Evolutionary conservation across 352 stramenopile genomes (phyloP).

Genomic region (Phytophthora sojae): DNA sequence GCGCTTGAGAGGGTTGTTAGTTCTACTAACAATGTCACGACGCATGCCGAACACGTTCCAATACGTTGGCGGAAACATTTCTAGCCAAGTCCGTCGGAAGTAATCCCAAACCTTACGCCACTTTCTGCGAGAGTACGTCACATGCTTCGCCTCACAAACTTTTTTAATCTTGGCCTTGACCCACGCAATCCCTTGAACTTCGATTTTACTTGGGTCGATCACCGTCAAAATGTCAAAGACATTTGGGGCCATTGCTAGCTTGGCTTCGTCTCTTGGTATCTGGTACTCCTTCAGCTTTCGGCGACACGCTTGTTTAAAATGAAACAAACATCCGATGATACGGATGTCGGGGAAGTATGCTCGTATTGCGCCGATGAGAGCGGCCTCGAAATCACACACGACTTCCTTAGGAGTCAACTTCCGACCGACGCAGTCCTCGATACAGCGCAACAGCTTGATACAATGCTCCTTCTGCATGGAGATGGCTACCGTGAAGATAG

Average conservation of each 20-base stretch:
- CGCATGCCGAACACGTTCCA: too few relatives aligned
- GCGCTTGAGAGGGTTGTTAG: too few relatives aligned
- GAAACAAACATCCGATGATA: conserved; percentile 9
- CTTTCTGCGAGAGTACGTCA: background rate
- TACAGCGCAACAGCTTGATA: background rate
- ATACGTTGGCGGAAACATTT: too few relatives aligned
- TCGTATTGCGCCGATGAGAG: too few relatives aligned
- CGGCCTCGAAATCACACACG: too few relatives aligned
- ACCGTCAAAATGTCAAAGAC: conserved; percentile 12
- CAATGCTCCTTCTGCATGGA: background rate
- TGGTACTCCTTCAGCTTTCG: conserved; percentile 4
- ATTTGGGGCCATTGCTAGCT: conserved; percentile 1
- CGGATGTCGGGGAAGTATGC: too few relatives aligned
- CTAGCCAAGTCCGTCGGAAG: conserved; percentile 5
- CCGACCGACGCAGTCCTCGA: background rate
- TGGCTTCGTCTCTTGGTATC: background rate
- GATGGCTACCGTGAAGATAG: conserved; percentile 1
- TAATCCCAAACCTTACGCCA: conserved; percentile 8
- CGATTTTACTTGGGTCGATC: conserved; percentile 4
- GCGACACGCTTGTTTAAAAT: conserved; percentile 10
- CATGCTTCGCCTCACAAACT: background rate
- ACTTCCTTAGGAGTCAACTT: conserved; percentile 4
- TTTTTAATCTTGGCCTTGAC: conserved; percentile 11
- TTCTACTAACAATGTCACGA: too few relatives aligned
- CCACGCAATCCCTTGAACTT: conserved; percentile 6